phyloP scores from a whole-genome alignment of 179 eudicot species.

The Beta lomatogona region DNA sequence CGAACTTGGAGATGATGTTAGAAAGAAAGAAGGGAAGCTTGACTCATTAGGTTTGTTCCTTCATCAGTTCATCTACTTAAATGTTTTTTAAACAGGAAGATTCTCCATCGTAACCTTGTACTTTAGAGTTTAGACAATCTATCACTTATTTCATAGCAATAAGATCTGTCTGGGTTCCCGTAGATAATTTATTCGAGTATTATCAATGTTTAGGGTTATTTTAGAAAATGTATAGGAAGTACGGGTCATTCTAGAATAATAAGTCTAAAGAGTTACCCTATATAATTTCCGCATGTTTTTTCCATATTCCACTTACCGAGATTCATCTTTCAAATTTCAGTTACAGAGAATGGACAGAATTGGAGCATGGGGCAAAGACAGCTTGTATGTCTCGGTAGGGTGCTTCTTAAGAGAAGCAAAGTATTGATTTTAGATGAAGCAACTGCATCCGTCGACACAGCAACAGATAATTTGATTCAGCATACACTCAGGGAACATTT shows the following conservation, averaged over 20 bases:
- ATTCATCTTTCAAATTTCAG: conserved; percentile 28
- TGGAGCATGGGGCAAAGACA: conserved; percentile 73
- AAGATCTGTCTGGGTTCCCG: too few relatives aligned
- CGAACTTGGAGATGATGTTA: conserved; percentile 65
- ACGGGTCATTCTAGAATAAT: too few relatives aligned
- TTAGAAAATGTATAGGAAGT: too few relatives aligned
- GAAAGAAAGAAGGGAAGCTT: conserved; percentile 58
- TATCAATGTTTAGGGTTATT: too few relatives aligned
- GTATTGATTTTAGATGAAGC: conserved; percentile 60
- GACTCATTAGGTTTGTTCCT: conserved; percentile 53
- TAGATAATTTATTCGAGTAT: too few relatives aligned
- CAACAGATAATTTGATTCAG: conserved; percentile 64
- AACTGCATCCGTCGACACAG: conserved; percentile 66
- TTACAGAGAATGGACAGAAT: conserved; percentile 59
- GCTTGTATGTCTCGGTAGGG: conserved; percentile 58
- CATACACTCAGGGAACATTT: conserved; percentile 53
- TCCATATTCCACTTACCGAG: too few relatives aligned
- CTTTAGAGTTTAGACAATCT: too few relatives aligned
- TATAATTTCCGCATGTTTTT: neutral
- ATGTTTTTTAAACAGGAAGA: neutral
- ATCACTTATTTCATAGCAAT: too few relatives aligned
- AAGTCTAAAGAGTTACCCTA: too few relatives aligned
- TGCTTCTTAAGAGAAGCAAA: conserved; percentile 57
- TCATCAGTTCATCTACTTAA: neutral
- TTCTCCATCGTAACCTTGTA: neutral